A percentile compares a stretch with the other conserved stretches of the same genome.
phyloP scores from a whole-genome alignment of 2,329 filamentous ascomycete species.

The Aspergillus vadensis region DNA sequence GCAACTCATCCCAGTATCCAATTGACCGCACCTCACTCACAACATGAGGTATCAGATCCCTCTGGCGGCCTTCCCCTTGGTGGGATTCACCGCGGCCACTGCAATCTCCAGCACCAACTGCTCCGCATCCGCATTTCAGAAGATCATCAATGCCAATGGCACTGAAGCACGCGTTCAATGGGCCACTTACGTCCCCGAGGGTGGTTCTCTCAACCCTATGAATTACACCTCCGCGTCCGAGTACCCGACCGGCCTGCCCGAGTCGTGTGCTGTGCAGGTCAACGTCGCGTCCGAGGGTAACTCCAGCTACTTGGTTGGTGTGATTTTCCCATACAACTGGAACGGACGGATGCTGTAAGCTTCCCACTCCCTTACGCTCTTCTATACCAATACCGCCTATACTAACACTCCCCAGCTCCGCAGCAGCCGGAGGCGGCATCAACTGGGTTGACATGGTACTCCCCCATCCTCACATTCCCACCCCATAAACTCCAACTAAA shows the following conservation, averaged over 20 bases:
- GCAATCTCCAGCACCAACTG: not conserved
- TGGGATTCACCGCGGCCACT: not conserved
- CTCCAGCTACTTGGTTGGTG: not conserved
- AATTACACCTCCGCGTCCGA: not conserved
- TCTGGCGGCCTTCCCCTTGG: not conserved
- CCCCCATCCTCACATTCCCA: not conserved
- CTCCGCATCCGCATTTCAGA: not conserved
- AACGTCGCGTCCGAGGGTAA: not conserved
- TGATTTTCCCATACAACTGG: not conserved
- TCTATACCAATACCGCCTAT: not conserved
- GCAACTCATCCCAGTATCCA: not conserved
- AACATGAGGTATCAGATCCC: not conserved
- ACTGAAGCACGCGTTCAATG: not conserved
- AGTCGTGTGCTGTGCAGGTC: not conserved
- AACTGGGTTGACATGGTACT: constrained; percentile 1
- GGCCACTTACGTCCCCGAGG: not conserved
- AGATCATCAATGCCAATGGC: not conserved
- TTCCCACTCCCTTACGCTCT: not conserved
- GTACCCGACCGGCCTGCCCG: not conserved
- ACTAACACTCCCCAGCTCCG: not conserved
- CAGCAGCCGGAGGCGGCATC: not conserved
- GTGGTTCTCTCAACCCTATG: not conserved
- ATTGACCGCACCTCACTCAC: not conserved
- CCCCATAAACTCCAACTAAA: not conserved
- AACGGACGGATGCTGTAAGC: not conserved